phyloP scores from a whole-genome alignment of 441 rosid genomes.

The Croton setiger region DNA sequence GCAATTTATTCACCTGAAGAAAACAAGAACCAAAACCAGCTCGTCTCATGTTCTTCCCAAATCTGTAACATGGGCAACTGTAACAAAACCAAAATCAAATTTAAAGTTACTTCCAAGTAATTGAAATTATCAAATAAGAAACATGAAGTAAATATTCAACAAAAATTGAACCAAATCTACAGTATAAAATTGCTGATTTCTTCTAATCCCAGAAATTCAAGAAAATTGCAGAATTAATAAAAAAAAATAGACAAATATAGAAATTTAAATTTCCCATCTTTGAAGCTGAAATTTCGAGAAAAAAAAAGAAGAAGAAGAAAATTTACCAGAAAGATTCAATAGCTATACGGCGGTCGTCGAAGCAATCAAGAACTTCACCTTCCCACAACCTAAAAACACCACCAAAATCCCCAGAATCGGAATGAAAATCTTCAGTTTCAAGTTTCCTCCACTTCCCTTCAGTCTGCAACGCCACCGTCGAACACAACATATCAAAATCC shows the following conservation, averaged over 20 bases:
- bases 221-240: background rate
- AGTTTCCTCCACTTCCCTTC: conserved; percentile 78
- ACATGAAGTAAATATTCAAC: background rate
- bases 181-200: background rate
- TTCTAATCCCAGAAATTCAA: background rate
- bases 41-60: conserved; percentile 85
- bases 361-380: conserved; percentile 77
- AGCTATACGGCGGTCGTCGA: conserved; percentile 74
- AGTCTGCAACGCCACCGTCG: conserved; percentile 63
- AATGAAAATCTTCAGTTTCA: conserved; percentile 32
- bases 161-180: background rate
- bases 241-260: background rate
- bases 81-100: conserved; percentile 28
- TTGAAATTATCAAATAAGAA: background rate
- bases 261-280: background rate
- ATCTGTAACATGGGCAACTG: conserved; percentile 93
- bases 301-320: background rate
- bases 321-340: conserved; percentile 69
- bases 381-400: conserved; percentile 94
- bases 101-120: conserved; percentile 22
- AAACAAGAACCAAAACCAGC: conserved; percentile 81
- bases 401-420: conserved; percentile 42
- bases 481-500: conserved; percentile 33
- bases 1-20: conserved; percentile 54
- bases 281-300: background rate